Evolutionary conservation across 176 grass and related monocot species (phyloP).

Genomic region (Neostapfia colusana): DNA sequence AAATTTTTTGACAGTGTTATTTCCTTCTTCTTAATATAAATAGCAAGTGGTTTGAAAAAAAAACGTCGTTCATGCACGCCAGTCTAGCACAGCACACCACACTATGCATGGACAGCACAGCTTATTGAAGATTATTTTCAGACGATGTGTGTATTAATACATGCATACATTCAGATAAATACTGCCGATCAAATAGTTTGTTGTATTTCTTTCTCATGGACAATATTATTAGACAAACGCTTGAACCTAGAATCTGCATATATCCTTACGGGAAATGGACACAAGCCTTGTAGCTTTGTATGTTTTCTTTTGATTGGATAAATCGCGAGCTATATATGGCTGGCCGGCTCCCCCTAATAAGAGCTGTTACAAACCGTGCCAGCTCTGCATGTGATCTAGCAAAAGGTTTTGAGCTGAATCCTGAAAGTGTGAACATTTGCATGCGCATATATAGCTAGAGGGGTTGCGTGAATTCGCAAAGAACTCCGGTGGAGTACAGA

Average conservation of each 20-base stretch:
- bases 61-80: neutral
- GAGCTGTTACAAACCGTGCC: too few relatives aligned
- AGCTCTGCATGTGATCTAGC: too few relatives aligned
- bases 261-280: too few relatives aligned
- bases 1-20: too few relatives aligned
- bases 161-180: neutral
- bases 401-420: too few relatives aligned
- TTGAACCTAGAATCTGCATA: neutral
- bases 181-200: neutral
- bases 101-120: slow-evolving; percentile 18
- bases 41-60: too few relatives aligned
- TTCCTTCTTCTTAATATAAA: too few relatives aligned
- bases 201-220: neutral
- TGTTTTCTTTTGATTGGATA: too few relatives aligned
- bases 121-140: slow-evolving; percentile 20
- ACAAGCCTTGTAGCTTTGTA: too few relatives aligned
- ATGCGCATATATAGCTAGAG: neutral
- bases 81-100: neutral
- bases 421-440: slow-evolving; percentile 10
- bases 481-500: neutral
- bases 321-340: too few relatives aligned
- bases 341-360: too few relatives aligned
- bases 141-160: neutral
- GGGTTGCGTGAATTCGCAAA: neutral
- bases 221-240: neutral